These are phyloP conservation scores for Colletotrichum liriopes DNA, from an alignment of 2,329 filamentous ascomycete genomes.

Conservation along the genomic window DNA sequence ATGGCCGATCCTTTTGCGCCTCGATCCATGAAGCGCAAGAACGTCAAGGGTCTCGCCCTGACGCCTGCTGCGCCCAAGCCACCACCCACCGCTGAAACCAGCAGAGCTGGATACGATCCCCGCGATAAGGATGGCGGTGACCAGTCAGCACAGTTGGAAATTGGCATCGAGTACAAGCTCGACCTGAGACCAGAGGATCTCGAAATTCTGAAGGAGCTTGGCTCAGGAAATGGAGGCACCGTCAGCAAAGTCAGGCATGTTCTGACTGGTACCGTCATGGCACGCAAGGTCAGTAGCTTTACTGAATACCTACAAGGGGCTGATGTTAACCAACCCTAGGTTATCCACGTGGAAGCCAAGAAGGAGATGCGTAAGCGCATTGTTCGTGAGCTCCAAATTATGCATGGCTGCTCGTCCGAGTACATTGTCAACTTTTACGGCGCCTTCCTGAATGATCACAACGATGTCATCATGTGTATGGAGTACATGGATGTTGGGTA, in stretches of 20 bases:
- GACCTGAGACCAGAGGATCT: conserved; percentile 94
- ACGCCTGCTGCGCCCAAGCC: conserved; percentile 83
- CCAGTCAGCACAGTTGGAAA: conserved; percentile 82
- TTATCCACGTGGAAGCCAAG: conserved; percentile 98
- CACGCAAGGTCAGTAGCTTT: conserved; percentile 81
- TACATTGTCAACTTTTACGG: conserved; percentile 99
- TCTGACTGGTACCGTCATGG: conserved; percentile 96
- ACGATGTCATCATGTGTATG: conserved; percentile 99
- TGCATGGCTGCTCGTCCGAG: conserved; percentile 97
- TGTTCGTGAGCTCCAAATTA: conserved; percentile 96
- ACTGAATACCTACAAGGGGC: neutral
- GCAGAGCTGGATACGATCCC: conserved; percentile 72
- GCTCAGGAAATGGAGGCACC: conserved; percentile 95
- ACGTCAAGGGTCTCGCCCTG: conserved; percentile 95
- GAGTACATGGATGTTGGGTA: conserved; percentile 99
- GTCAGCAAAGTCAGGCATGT: conserved; percentile 98
- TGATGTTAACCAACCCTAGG: conserved; percentile 65
- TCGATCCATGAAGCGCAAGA: conserved; percentile 98
- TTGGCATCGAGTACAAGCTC: conserved; percentile 96
- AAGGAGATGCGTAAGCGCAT: conserved; percentile 97
- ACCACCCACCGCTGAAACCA: conserved; percentile 80
- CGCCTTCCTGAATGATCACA: conserved; percentile 95
- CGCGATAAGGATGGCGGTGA: conserved; percentile 73
- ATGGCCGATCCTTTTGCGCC: conserved; percentile 77
- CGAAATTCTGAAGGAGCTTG: conserved; percentile 93